Conservation (phyloP, 1,284 basidiomycete species). For the Ustilago shanxiensis region DNA sequence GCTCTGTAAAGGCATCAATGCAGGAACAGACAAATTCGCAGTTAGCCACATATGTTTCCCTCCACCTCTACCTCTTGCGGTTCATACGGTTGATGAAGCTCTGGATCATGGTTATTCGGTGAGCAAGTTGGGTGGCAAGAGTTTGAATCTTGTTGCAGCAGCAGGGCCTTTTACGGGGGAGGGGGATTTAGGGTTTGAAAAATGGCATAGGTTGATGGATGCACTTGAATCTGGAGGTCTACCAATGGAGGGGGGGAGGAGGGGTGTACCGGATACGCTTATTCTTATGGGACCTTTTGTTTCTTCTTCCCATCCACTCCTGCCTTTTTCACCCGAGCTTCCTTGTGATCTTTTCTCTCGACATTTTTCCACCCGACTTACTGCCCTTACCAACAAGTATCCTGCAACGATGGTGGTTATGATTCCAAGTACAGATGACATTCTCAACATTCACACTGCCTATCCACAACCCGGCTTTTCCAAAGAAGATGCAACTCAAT, state of each 20-base stretch:
- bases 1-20: slow-evolving; percentile 89
- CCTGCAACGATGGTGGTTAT: slow-evolving; percentile 81
- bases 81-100: slow-evolving; percentile 48
- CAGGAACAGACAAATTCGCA: slow-evolving; percentile 86
- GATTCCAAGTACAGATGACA: slow-evolving; percentile 84
- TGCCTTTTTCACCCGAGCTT: slow-evolving; percentile 80
- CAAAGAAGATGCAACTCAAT: slow-evolving; percentile 52
- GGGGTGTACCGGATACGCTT: slow-evolving; percentile 80
- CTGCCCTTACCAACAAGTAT: slow-evolving; percentile 76
- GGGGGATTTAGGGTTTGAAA: slow-evolving; percentile 53
- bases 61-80: slow-evolving; percentile 61
- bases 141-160: slow-evolving; percentile 50
- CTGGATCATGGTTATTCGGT: slow-evolving; percentile 39
- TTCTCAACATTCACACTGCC: slow-evolving; percentile 82
- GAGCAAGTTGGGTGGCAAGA: slow-evolving; percentile 30
- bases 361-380: slow-evolving; percentile 77
- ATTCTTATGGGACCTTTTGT: slow-evolving; percentile 90
- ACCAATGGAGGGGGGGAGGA: slow-evolving; percentile 72
- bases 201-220: slow-evolving; percentile 64
- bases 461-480: slow-evolving; percentile 86
- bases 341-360: slow-evolving; percentile 80
- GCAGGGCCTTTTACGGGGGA: slow-evolving; percentile 59
- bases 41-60: slow-evolving; percentile 83
- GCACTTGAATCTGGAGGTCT: slow-evolving; percentile 48
- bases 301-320: slow-evolving; percentile 79